Base-by-base conservation (phyloP, 305 asterid species). In the Fraxinus platypoda region DNA sequence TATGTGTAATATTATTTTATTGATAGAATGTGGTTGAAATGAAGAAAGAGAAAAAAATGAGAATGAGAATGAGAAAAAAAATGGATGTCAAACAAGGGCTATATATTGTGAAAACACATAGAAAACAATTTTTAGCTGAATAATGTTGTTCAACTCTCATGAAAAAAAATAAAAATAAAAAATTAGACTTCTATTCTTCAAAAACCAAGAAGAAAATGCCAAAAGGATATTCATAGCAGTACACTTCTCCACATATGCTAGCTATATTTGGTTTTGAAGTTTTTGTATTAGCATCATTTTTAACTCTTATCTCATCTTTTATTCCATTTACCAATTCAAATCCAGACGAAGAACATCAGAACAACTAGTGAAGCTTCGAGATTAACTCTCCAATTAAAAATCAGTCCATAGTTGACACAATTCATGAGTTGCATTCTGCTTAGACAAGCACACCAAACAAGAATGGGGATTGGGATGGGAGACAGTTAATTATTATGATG, bases 111-210 rank as follows among this genome's bases (percentile, higher is more conserved):
- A 57, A 21, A 23, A 59, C 71, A 21, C 15, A 2, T 7, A 21
- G 71, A 46, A 21, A 66, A 59, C 57, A 76, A 38, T n/a, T 72
- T 73, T n/a, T 26, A 41, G 37, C 41, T 17, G 70, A 25, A 17
- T 34, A 79, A 74, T 19, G 41, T 64, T 34, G 71, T 68, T 49
- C 74, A 62, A 75, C 52, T 83, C 71, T 59, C 75, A 82, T 33
- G 7, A 37, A 23, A 26, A 46, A 8, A 41, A 54, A n/a, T 46
- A 46, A 15, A 49, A 43, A 2, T 7, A 41, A 35, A 17, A 52
- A 17, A 7, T 15, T 8, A 31, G 52, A 37, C 38, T 70, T 5
- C n/a, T 11, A 25, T 59, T 72, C 78, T 77, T 59, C 75, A 75
- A 59, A 31, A 71, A 75, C 31, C 77, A 81, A 81, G 62, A 37